These are phyloP conservation scores for Dioscorea cayenensis DNA, from an alignment of 116 monocot genomes.

Conservation along the genomic window DNA sequence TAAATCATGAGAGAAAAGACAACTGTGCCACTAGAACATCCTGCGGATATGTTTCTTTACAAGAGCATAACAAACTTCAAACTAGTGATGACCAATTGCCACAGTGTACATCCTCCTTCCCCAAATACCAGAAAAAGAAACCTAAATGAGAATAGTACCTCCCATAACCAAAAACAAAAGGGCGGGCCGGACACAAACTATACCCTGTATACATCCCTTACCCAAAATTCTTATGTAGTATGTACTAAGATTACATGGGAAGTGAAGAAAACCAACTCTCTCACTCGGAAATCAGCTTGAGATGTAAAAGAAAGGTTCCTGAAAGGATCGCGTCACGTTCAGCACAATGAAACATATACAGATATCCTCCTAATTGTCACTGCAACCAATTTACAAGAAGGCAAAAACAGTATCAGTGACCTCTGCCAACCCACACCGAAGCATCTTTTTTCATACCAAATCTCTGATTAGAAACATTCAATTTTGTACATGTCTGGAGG, in stretches of 20 bases:
- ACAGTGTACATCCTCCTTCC: constrained; percentile 2
- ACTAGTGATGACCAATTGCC: neutral
- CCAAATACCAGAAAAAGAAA: neutral
- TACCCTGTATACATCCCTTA: constrained; percentile 30
- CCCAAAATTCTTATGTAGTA: constrained; percentile 21
- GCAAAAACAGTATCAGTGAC: no score
- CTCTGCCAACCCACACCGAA: no score
- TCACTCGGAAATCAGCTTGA: neutral
- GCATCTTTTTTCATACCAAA: neutral
- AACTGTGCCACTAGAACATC: no score
- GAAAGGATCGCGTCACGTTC: neutral
- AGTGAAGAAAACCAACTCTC: constrained; percentile 1
- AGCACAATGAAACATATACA: neutral
- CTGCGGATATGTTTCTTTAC: neutral
- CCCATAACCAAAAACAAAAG: neutral
- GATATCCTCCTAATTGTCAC: no score
- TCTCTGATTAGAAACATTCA: neutral
- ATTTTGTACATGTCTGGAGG: neutral
- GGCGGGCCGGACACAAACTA: neutral
- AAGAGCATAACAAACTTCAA: neutral
- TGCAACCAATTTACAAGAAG: no score
- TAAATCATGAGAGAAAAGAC: no score
- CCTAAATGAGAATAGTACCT: neutral
- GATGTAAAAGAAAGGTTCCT: no score
- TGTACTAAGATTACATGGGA: constrained; percentile 21